A percentile compares a stretch with the other conserved stretches of the same genome.
Conservation (phyloP, 768 basidiomycete genomes). For the Mycena vulgaris region DNA sequence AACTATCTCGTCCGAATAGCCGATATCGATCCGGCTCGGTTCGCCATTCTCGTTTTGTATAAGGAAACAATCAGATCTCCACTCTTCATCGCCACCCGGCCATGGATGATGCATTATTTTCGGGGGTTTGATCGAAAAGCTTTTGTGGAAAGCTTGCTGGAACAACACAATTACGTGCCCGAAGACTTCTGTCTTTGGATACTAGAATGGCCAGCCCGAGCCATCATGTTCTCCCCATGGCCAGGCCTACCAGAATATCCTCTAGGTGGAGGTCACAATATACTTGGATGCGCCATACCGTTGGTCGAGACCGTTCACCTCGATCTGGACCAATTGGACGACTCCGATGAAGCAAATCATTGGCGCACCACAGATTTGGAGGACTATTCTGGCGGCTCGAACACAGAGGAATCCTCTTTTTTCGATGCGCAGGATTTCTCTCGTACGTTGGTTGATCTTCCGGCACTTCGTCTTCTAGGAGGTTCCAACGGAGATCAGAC, state of each 20-base stretch:
- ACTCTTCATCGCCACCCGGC: not conserved
- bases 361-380: not conserved
- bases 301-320: not conserved
- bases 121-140: not conserved
- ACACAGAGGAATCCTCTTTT: too few species aligned
- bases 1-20: not conserved
- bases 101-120: not conserved
- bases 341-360: not conserved
- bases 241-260: not conserved
- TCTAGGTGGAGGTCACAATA: not conserved
- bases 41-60: not conserved
- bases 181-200: not conserved
- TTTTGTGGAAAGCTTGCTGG: not conserved
- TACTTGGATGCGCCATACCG: not conserved
- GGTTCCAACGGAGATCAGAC: not conserved
- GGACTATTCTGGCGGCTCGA: not conserved
- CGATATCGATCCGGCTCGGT: not conserved
- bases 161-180: not conserved
- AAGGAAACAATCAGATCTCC: not conserved
- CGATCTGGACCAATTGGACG: not conserved
- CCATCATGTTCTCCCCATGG: not conserved
- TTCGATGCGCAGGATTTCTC: too few species aligned
- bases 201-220: slow-evolving; percentile 5
- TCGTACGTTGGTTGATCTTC: not conserved
- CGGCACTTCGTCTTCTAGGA: not conserved